Conservation (phyloP, 805 yeast species). For the Saturnispora hagleri region DNA sequence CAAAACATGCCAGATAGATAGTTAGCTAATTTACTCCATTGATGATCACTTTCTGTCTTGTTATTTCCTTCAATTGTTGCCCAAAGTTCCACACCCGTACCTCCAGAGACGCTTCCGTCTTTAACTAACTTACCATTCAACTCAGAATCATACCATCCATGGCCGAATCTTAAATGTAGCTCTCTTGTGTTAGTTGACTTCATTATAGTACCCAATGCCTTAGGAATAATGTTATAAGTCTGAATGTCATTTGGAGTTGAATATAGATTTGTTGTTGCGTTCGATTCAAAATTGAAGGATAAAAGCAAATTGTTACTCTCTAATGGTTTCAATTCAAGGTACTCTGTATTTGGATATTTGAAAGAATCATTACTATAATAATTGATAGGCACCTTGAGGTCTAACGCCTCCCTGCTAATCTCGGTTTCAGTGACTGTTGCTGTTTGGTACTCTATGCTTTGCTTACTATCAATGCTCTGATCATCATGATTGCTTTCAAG, state of each 20-base stretch:
- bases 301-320: conserved; percentile 63
- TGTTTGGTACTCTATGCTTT: neutral
- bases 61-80: conserved; percentile 64
- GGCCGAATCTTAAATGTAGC: conserved; percentile 77
- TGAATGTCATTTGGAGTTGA: conserved; percentile 13
- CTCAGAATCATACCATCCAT: conserved; percentile 92
- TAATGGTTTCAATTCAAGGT: conserved; percentile 55
- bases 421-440: neutral
- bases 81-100: conserved; percentile 93
- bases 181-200: conserved; percentile 59
- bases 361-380: neutral
- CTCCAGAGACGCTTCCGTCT: conserved; percentile 70
- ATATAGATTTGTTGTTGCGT: conserved; percentile 36
- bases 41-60: conserved; percentile 43
- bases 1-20: conserved; percentile 86
- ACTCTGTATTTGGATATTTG: conserved; percentile 48
- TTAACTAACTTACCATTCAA: conserved; percentile 77
- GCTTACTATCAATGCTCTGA: neutral
- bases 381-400: neutral
- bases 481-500: neutral
- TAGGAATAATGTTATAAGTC: conserved; percentile 69
- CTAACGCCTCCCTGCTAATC: neutral
- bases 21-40: conserved; percentile 69
- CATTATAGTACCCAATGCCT: conserved; percentile 69
- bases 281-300: conserved; percentile 58